These are phyloP conservation scores for Juglanconis sp. DNA, from an alignment of 2,329 filamentous ascomycete species.

Conservation along the genomic window DNA sequence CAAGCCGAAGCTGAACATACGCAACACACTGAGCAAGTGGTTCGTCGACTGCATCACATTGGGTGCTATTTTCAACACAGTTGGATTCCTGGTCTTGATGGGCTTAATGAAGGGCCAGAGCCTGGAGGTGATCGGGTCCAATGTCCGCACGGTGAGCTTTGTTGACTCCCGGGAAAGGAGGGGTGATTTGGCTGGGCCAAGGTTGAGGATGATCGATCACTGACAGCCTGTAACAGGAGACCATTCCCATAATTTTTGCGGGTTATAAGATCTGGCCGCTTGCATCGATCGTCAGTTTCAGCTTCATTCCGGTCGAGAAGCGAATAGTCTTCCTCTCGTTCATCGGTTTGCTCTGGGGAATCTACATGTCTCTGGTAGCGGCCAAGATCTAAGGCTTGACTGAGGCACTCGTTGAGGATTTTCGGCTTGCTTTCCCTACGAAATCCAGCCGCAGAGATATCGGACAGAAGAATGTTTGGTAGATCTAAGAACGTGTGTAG, in stretches of 20 bases:
- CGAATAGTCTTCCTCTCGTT: conserved; percentile 49
- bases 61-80: conserved; percentile 44
- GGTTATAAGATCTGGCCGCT: conserved; percentile 52
- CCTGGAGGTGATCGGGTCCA: conserved; percentile 32
- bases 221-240: conserved; percentile 31
- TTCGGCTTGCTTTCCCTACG: no score
- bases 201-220: neutral
- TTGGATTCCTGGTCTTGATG: conserved; percentile 46
- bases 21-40: conserved; percentile 46
- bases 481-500: no score
- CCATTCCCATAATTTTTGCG: conserved; percentile 45
- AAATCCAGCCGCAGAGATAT: no score
- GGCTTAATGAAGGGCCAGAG: conserved; percentile 42
- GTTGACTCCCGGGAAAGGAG: neutral
- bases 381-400: conserved; percentile 21
- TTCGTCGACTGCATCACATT: conserved; percentile 49
- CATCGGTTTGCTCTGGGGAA: conserved; percentile 47
- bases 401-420: neutral
- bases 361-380: conserved; percentile 49
- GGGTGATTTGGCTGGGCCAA: no score
- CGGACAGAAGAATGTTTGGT: no score
- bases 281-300: conserved; percentile 49
- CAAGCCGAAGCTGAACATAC: conserved; percentile 35
- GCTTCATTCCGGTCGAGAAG: conserved; percentile 45
- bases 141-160: conserved; percentile 33